These are phyloP conservation scores for Penicillium roqueforti DNA, from an alignment of 495 filamentous ascomycete genomes.

Conservation along the genomic window DNA sequence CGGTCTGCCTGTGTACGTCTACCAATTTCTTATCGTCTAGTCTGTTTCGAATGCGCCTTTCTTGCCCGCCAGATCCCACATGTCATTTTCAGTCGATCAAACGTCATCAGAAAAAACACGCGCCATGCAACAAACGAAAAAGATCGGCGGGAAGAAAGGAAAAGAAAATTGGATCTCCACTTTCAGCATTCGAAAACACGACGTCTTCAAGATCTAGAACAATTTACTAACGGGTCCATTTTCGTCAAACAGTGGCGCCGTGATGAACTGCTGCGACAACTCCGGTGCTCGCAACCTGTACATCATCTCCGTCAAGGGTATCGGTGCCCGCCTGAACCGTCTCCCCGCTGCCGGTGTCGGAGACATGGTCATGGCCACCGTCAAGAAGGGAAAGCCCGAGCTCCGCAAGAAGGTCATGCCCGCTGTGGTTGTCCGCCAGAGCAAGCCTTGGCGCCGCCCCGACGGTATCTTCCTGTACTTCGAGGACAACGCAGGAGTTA, in stretches of 20 bases:
- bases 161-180: constrained; percentile 7
- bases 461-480: constrained; percentile 99
- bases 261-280: constrained; percentile 98
- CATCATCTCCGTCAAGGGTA: constrained; percentile 99
- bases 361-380: constrained; percentile 99
- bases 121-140: neutral
- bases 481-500: constrained; percentile 99
- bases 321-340: constrained; percentile 96
- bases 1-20: constrained; percentile 96
- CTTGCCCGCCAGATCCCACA: constrained; percentile 9
- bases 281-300: constrained; percentile 98
- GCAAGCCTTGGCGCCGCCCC: constrained; percentile 96
- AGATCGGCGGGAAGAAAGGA: constrained; percentile 3
- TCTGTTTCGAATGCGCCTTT: constrained; percentile 8
- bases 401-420: constrained; percentile 99
- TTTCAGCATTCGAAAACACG: constrained; percentile 6
- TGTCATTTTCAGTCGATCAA: constrained; percentile 12
- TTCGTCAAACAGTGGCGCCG: constrained; percentile 67
- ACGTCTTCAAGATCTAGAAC: constrained; percentile 6
- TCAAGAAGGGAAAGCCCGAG: constrained; percentile 99
- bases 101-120: neutral
- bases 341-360: constrained; percentile 96
- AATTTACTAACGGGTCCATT: constrained; percentile 18
- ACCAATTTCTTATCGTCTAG: constrained; percentile 17
- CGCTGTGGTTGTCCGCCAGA: constrained; percentile 94